phyloP scores from a whole-genome alignment of 495 filamentous ascomycete species.

The Xylaria longipes region DNA sequence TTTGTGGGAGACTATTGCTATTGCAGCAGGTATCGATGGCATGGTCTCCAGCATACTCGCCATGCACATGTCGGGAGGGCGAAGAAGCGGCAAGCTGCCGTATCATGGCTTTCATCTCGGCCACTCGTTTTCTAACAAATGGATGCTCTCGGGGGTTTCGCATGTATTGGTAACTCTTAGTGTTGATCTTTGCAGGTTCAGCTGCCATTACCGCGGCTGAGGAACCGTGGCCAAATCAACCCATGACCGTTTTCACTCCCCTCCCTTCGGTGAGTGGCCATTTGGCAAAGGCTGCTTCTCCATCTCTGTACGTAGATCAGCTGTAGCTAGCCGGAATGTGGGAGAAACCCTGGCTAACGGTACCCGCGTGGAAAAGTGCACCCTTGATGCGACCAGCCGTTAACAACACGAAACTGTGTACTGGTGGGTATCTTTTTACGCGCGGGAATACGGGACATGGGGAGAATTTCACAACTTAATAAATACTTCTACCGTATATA shows the following conservation, averaged over 20 bases:
- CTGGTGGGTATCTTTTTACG: neutral
- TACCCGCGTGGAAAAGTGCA: conserved; percentile 14
- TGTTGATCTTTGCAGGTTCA: conserved; percentile 12
- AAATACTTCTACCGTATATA: neutral
- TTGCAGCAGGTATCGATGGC: conserved; percentile 1
- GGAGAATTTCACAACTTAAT: neutral
- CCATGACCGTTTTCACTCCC: neutral
- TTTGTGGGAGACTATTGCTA: neutral
- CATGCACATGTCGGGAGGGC: conserved; percentile 25
- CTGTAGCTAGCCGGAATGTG: conserved; percentile 24
- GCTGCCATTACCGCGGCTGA: neutral
- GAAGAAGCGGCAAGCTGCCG: conserved; percentile 19
- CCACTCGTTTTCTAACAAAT: conserved; percentile 9
- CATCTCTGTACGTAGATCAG: conserved; percentile 19
- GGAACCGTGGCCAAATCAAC: neutral
- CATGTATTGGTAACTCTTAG: conserved; percentile 2
- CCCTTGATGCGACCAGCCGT: conserved; percentile 3
- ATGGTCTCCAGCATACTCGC: conserved; percentile 13
- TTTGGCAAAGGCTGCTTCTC: neutral
- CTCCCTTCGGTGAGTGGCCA: conserved; percentile 22
- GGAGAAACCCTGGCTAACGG: conserved; percentile 11
- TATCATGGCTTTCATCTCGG: conserved; percentile 17
- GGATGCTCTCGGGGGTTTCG: neutral
- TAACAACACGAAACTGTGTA: conserved; percentile 7
- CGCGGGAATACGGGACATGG: neutral